Base-by-base conservation (phyloP, 2,329 filamentous ascomycete genomes). In the Pezicula carpinea region DNA sequence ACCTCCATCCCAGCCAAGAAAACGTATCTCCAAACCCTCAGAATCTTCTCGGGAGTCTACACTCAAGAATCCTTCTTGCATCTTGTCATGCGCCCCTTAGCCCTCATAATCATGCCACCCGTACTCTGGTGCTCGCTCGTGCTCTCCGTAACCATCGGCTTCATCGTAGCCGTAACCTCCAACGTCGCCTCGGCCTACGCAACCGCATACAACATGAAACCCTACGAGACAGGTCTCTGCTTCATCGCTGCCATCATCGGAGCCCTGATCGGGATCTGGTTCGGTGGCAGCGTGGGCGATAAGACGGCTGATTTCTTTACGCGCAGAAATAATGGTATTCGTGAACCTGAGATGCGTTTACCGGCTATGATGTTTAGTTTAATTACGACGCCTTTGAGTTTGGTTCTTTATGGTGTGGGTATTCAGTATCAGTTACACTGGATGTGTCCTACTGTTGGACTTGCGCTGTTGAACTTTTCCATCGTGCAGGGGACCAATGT, bases 311-410 rank as follows among this genome's bases (percentile, higher is more conserved):
- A 55, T 38, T 52, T 73, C 46, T 64, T 75, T 18, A 81, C 79
- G 0, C 65, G 62, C 44, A 66, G 68, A 22, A 82, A 81, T 53
- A 68, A 70, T 4, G 79, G 79, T 5, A 68, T 82, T 17, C 67
- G 77, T n/a, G 72, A 79, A 42, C 75, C 79, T 0, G 77, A 81
- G 56, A 80, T 82, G 77, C 68, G 79, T n/a, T 61, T 82, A 5
- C 76, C 76, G 1, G 73, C 73, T 4, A 69, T 82, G 15, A 59
- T 69, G 10, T 66, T 76, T 0, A 78, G 74, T 53, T 61, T 76
- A 55, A 59, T 79, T 22, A 70, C 76, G 13, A 72, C 75, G 3
- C 74, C 74, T 0, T 56, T 76, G 8, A 59, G 67, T 0, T 52
- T 76, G 19, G 49, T 75, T 0, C 58, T 77, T 5, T 77, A 70